Conservation (phyloP, 2,329 filamentous ascomycete genomes). For the Grosmannia huntii region DNA sequence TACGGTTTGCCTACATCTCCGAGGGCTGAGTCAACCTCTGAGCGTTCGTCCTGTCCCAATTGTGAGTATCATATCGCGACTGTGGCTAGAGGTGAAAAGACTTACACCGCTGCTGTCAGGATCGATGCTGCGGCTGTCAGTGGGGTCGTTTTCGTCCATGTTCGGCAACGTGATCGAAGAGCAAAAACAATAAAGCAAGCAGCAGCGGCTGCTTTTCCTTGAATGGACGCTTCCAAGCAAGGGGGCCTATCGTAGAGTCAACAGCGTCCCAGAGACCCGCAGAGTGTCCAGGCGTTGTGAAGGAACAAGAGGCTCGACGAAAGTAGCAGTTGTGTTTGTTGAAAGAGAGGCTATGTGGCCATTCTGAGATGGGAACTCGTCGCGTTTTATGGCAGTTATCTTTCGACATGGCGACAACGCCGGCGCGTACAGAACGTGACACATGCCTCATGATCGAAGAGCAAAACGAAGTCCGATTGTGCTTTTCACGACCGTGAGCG, state of each 20-base stretch:
- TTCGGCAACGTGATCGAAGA: background rate
- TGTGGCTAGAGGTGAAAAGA: background rate
- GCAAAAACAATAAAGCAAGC: background rate
- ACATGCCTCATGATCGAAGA: background rate
- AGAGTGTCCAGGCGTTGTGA: background rate
- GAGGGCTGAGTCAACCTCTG: slow-evolving; percentile 16
- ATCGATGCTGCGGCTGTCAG: background rate
- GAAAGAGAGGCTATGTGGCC: background rate
- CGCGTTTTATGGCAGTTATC: background rate
- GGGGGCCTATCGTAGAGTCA: background rate
- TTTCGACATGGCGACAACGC: too few relatives aligned
- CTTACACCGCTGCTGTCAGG: background rate
- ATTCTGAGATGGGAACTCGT: background rate
- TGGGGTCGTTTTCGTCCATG: background rate
- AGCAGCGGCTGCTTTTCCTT: slow-evolving; percentile 12
- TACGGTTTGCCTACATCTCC: slow-evolving; percentile 15
- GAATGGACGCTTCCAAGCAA: slow-evolving; percentile 12
- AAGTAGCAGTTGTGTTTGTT: background rate
- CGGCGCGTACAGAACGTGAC: background rate
- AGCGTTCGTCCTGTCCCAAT: background rate
- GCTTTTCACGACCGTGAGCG: too few relatives aligned
- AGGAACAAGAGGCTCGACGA: background rate
- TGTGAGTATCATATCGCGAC: background rate
- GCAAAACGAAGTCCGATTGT: background rate
- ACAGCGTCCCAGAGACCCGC: background rate